Conservation (phyloP, 2,329 filamentous ascomycete species). For the Fusarium pseudonygamai region DNA sequence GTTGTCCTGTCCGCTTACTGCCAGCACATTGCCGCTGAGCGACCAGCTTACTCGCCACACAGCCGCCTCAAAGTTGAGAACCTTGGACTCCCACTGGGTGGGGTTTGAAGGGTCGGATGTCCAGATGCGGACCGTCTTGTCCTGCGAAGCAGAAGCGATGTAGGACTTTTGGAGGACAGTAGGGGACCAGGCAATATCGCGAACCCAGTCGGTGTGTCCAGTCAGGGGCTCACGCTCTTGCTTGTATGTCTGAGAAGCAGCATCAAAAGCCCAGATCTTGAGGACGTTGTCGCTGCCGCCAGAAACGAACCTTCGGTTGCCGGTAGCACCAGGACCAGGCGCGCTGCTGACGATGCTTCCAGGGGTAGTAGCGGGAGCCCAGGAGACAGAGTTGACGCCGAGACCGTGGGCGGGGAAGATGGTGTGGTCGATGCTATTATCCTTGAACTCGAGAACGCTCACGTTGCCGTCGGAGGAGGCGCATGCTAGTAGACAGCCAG, state of each 20-base stretch:
- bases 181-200: constrained; percentile 96
- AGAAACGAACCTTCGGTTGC: constrained; percentile 87
- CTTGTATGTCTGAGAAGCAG: constrained; percentile 68
- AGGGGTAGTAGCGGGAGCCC: constrained; percentile 87
- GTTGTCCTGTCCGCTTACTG: constrained; percentile 93
- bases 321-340: constrained; percentile 65
- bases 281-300: constrained; percentile 93
- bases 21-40: constrained; percentile 93
- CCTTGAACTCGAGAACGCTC: constrained; percentile 94
- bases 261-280: constrained; percentile 90
- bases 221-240: constrained; percentile 71
- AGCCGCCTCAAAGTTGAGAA: constrained; percentile 86
- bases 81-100: constrained; percentile 84
- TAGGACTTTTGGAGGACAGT: constrained; percentile 96
- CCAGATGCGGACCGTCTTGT: constrained; percentile 98
- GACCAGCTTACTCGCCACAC: constrained; percentile 99
- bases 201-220: constrained; percentile 95
- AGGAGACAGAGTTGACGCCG: constrained; percentile 94
- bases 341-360: constrained; percentile 84
- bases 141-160: constrained; percentile 94
- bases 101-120: constrained; percentile 73
- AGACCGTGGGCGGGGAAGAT: constrained; percentile 92
- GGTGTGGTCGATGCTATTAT: constrained; percentile 90
- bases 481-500: constrained; percentile 92
- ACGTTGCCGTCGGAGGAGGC: constrained; percentile 95